Percentiles rank a stretch among this genome's conserved stretches.
These are phyloP conservation scores for Daucus carota DNA, from an alignment of 129 eudicot genomes.

Conservation along the genomic window DNA sequence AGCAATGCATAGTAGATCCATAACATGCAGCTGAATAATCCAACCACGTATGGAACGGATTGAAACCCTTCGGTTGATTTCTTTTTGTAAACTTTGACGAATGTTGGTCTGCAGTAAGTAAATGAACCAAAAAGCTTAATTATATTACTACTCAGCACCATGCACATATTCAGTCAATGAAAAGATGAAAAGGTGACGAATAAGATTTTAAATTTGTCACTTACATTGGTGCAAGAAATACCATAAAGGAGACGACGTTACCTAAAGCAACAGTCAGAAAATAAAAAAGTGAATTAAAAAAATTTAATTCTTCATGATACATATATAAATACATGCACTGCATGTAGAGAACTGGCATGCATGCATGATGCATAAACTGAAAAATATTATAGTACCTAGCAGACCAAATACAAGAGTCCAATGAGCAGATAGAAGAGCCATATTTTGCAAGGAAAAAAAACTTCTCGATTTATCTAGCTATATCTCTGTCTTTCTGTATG, in stretches of 20 bases:
- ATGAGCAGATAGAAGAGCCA: slow-evolving; percentile 31
- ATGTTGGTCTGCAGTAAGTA: slow-evolving; percentile 55
- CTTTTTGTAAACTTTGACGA: slow-evolving; percentile 59
- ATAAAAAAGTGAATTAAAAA: not conserved
- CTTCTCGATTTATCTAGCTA: not conserved
- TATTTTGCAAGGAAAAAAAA: too few relatives aligned
- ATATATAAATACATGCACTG: too few relatives aligned
- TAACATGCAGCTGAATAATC: slow-evolving; percentile 73
- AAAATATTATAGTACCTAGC: slow-evolving; percentile 44
- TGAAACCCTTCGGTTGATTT: slow-evolving; percentile 80
- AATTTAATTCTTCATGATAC: not conserved
- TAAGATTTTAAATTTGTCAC: slow-evolving; percentile 6
- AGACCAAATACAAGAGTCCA: slow-evolving; percentile 69
- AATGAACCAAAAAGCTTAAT: not conserved
- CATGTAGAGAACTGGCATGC: too few relatives aligned
- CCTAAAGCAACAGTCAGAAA: slow-evolving; percentile 32
- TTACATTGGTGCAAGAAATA: slow-evolving; percentile 75
- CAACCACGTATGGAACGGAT: slow-evolving; percentile 63
- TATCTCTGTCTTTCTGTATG: not conserved
- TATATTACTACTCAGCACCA: not conserved
- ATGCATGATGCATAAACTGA: not conserved
- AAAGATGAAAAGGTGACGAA: not conserved
- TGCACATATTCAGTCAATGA: not conserved
- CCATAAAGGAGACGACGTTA: slow-evolving; percentile 59
- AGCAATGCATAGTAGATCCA: slow-evolving; percentile 80